Percentiles rank a stretch among this genome's conserved stretches.
These are phyloP conservation scores for Cyathus striatus DNA, from an alignment of 768 basidiomycete species.

Conservation along the genomic window DNA sequence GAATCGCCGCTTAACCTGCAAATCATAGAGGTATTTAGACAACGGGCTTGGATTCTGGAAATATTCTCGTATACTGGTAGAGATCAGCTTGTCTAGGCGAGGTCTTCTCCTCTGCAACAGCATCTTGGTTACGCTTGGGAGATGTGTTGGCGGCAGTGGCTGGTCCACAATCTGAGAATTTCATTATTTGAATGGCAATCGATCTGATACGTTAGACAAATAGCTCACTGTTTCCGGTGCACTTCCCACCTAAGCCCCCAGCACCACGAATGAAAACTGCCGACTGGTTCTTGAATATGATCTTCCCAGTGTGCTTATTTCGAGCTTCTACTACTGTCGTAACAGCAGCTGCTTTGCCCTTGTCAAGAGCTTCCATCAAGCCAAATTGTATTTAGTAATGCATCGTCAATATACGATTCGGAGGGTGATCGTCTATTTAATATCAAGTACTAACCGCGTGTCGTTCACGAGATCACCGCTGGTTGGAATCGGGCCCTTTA, in stretches of 20 bases:
- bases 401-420: not conserved
- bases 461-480: constrained; percentile 74
- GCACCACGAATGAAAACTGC: constrained; percentile 91
- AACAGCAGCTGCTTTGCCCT: constrained; percentile 91
- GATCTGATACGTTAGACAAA: too few species aligned
- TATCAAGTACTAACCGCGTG: constrained; percentile 44
- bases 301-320: constrained; percentile 70
- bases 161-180: constrained; percentile 72
- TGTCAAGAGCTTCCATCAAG: constrained; percentile 77
- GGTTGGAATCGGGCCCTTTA: constrained; percentile 84
- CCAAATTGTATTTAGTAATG: too few species aligned
- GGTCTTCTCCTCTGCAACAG: constrained; percentile 86
- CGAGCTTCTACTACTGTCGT: constrained; percentile 75
- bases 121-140: constrained; percentile 83
- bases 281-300: constrained; percentile 88
- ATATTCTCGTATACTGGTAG: constrained; percentile 79
- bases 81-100: constrained; percentile 77
- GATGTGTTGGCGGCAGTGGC: constrained; percentile 78
- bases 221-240: constrained; percentile 62
- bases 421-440: constrained; percentile 2
- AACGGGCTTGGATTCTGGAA: too few species aligned
- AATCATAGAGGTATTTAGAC: too few species aligned
- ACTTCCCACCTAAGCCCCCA: constrained; percentile 96
- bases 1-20: constrained; percentile 81
- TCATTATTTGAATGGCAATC: too few species aligned